phyloP scores from a whole-genome alignment of 2,329 filamentous ascomycete species.

The Aspergillus sp. region DNA sequence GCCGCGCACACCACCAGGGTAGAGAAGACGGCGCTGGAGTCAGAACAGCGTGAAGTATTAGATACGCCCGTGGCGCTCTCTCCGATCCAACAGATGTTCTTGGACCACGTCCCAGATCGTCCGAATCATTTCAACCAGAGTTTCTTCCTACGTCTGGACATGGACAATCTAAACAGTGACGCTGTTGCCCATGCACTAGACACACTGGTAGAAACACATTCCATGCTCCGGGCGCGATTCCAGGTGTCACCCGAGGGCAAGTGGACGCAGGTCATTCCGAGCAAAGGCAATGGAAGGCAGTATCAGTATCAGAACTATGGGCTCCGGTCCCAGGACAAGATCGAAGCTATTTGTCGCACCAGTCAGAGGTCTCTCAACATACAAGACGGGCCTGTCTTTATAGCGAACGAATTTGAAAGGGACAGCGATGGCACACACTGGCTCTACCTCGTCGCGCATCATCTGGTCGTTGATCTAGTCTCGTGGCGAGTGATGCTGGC shows the following conservation, averaged over 20 bases:
- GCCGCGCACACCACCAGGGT: too few relatives aligned
- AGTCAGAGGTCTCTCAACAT: too few relatives aligned
- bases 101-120: conserved; percentile 9
- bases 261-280: conserved; percentile 5
- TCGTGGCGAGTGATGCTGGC: conserved; percentile 15
- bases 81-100: conserved; percentile 25
- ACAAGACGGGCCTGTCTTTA: too few relatives aligned
- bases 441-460: conserved; percentile 8
- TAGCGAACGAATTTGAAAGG: too few relatives aligned
- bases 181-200: conserved; percentile 13
- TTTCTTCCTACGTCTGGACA: conserved; percentile 17
- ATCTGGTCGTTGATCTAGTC: conserved; percentile 14
- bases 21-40: too few relatives aligned
- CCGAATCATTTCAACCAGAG: conserved; percentile 25
- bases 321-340: background rate
- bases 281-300: background rate
- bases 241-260: background rate
- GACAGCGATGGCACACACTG: too few relatives aligned
- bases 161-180: background rate
- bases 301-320: background rate
- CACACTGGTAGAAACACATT: conserved; percentile 17
- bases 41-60: too few relatives aligned
- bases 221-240: conserved; percentile 21
- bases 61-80: too few relatives aligned
- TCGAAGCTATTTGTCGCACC: too few relatives aligned